phyloP scores from a whole-genome alignment of 208 protist genomes.

The Trypanosoma lewisi region DNA sequence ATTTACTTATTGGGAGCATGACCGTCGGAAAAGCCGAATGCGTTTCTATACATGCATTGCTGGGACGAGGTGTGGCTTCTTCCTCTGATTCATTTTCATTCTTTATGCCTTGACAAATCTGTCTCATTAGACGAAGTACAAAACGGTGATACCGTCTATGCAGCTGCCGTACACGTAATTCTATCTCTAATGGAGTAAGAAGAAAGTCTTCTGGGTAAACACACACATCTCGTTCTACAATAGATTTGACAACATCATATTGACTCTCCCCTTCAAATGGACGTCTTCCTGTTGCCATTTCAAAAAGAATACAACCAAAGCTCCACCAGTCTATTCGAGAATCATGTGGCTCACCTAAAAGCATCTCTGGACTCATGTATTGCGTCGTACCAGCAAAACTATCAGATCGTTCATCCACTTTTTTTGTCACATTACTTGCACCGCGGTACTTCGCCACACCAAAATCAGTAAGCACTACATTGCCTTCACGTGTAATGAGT shows the following conservation, averaged over 20 bases:
- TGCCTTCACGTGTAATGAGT: conserved; percentile 84
- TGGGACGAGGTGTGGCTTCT: neutral
- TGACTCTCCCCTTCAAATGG: conserved; percentile 71
- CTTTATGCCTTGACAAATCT: neutral
- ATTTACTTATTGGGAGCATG: too few relatives aligned
- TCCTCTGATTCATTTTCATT: neutral
- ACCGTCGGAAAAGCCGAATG: neutral
- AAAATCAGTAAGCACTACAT: conserved; percentile 95
- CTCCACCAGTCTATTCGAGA: conserved; percentile 95
- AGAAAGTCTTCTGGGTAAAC: conserved; percentile 61
- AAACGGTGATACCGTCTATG: conserved; percentile 48
- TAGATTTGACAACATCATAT: conserved; percentile 61
- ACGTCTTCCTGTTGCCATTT: conserved; percentile 91
- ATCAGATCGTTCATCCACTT: conserved; percentile 36
- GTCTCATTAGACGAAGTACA: neutral
- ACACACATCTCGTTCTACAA: conserved; percentile 73
- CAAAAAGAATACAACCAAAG: conserved; percentile 94
- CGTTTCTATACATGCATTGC: neutral
- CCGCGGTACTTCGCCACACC: conserved; percentile 90
- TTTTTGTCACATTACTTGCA: neutral
- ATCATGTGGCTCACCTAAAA: conserved; percentile 82
- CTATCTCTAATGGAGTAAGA: conserved; percentile 67
- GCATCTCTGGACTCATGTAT: conserved; percentile 95
- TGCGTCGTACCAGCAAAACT: conserved; percentile 94
- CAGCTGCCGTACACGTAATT: conserved; percentile 65